Conservation (phyloP, 345 rosid genomes). For the Rhodamnia argentea region DNA sequence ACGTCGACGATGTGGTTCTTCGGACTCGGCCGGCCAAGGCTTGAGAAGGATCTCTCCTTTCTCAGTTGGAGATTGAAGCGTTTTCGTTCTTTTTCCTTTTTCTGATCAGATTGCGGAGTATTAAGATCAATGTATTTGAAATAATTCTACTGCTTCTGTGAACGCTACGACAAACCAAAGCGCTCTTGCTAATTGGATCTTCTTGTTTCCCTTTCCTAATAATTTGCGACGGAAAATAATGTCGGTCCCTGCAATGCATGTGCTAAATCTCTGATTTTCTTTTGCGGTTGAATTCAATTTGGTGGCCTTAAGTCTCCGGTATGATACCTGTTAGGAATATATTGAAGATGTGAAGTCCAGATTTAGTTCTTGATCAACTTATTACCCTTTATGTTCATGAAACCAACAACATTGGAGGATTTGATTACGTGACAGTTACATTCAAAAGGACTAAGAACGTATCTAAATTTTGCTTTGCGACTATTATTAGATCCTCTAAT, state of each 20-base stretch:
- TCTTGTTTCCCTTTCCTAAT: not conserved
- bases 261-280: not conserved
- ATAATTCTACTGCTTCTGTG: not conserved
- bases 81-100: not conserved
- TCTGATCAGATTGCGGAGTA: not conserved
- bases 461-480: not conserved
- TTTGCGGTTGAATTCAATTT: not conserved
- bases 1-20: not conserved
- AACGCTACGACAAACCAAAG: not conserved
- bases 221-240: not conserved
- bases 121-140: not conserved
- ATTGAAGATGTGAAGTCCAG: not conserved
- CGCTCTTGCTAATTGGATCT: not conserved
- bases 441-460: not conserved
- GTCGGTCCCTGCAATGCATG: not conserved
- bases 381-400: not conserved
- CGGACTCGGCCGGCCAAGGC: not conserved
- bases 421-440: not conserved
- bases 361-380: not conserved
- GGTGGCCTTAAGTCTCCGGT: not conserved
- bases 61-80: not conserved
- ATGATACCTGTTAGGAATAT: not conserved
- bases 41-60: not conserved
- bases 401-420: not conserved
- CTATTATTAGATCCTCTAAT: not conserved